phyloP scores from a whole-genome alignment of 1,139 yeast species.

The Debaryomyces subglobosus region DNA sequence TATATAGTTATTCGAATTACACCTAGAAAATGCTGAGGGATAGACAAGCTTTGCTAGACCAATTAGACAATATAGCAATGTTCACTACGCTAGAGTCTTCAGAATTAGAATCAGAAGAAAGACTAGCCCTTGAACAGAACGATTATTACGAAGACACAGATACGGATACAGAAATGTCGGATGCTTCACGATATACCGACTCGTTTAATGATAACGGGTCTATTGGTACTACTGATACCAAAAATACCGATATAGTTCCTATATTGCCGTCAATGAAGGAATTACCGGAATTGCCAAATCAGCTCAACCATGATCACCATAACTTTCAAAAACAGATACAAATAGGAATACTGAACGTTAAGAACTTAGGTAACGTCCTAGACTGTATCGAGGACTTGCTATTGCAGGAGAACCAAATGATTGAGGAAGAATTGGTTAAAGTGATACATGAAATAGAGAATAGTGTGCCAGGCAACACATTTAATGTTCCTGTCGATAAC shows the following conservation, averaged over 20 bases:
- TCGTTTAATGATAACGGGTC: slow-evolving; percentile 2
- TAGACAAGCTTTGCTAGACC: slow-evolving; percentile 2
- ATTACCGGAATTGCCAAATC: neutral
- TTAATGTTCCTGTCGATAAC: neutral
- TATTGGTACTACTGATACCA: slow-evolving; percentile 4
- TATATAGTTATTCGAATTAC: neutral
- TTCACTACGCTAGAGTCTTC: neutral
- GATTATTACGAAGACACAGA: slow-evolving; percentile 4
- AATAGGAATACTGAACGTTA: slow-evolving; percentile 7
- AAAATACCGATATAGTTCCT: neutral
- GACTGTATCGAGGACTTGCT: slow-evolving; percentile 16
- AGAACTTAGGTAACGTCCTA: slow-evolving; percentile 11
- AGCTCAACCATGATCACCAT: neutral
- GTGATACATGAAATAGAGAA: neutral
- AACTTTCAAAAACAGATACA: slow-evolving; percentile 6
- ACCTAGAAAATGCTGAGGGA: neutral
- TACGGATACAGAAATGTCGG: slow-evolving; percentile 6
- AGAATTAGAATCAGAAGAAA: neutral
- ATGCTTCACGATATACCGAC: neutral
- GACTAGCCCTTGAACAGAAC: neutral
- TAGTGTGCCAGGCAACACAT: slow-evolving; percentile 10
- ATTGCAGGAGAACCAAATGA: slow-evolving; percentile 11
- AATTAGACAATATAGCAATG: slow-evolving; percentile 2
- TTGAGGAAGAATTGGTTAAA: neutral
- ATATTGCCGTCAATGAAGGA: neutral